phyloP scores from a whole-genome alignment of 768 basidiomycete species.

The Phlebiopsis flavidoalba region DNA sequence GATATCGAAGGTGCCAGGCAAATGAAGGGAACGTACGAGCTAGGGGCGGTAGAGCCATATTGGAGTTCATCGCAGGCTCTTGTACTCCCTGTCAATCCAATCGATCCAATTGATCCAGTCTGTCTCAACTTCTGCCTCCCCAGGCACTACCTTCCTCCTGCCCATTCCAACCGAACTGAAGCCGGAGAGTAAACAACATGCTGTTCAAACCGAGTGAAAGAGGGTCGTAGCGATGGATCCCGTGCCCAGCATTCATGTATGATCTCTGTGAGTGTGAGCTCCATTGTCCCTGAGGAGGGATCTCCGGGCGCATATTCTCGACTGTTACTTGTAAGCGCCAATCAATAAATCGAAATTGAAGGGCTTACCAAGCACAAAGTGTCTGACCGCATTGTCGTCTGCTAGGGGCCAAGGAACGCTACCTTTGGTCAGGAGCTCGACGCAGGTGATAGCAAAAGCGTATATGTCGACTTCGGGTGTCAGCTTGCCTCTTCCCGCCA shows the following conservation, averaged over 20 bases:
- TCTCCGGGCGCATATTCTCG: constrained; percentile 19
- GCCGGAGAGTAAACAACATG: constrained; percentile 41
- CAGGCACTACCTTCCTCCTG: not conserved
- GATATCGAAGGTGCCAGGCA: not conserved
- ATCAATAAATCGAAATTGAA: constrained; percentile 15
- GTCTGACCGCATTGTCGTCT: constrained; percentile 26
- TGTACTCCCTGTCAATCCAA: constrained; percentile 7
- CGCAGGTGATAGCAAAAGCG: constrained; percentile 34
- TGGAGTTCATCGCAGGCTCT: constrained; percentile 35
- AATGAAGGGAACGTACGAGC: not conserved
- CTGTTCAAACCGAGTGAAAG: constrained; percentile 45
- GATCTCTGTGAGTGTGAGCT: constrained; percentile 32
- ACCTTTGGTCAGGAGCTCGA: constrained; percentile 30
- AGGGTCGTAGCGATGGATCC: constrained; percentile 45
- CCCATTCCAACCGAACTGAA: constrained; percentile 28
- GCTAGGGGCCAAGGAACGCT: constrained; percentile 28
- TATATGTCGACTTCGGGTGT: constrained; percentile 34
- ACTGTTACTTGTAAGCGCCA: constrained; percentile 25
- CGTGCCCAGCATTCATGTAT: constrained; percentile 54
- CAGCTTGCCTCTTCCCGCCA: constrained; percentile 27
- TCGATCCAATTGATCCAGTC: constrained; percentile 3
- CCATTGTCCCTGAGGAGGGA: constrained; percentile 19
- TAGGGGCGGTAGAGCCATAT: not conserved
- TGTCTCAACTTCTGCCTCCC: not conserved
- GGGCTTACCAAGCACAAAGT: constrained; percentile 24